Base-by-base conservation (phyloP, 805 yeast species). In the Wickerhamomyces kurtzmanii region DNA sequence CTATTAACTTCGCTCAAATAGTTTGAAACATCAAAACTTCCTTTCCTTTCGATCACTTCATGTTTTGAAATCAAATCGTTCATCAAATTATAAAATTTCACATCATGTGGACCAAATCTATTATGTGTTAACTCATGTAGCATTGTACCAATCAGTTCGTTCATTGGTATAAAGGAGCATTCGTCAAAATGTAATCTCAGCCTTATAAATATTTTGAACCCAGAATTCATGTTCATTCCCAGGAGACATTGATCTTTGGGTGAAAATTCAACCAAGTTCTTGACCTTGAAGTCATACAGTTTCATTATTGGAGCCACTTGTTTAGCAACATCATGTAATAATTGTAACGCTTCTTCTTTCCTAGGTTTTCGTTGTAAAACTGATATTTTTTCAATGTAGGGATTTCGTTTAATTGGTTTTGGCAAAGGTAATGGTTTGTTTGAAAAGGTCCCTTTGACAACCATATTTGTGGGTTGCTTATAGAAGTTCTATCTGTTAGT, bases 51-150 rank as follows among this genome's bases (percentile, higher is more conserved):
- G 23, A 66, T 44, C 7, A 58, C 54, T 29, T 60, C 62, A 41
- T 55, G 35, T 25, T 38, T 43, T 3, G 21, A 25, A 5, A 25
- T 69, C 22, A 81, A 57, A 33, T 68, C 72, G 30, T 81, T 89
- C 37, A 85, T 50, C 28, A 65, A 64, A 28, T 57, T 56, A 47
- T 83, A 83, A 46, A 89, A 89, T 33, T 54, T 55, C 3, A 56
- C 67, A 55, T 89, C 79, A 47, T 89, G 97, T 0, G 94, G 81
- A 0, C 96, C 95, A 43, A 59, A 58, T 13, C 62, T 47, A 48
- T 85, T 87, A 49, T 89, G 97, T 2, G 84, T 70, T 23, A 89
- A 59, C 49, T 89, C 97, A 51, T 89, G 97, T 5, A 89, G 57
- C 74, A 86, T 69, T 0, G 95, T 85, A 1, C 86, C 94, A 15